Base-by-base conservation (phyloP, 1,284 basidiomycete species). In the Cutaneotrichosporon spelunceum region DNA sequence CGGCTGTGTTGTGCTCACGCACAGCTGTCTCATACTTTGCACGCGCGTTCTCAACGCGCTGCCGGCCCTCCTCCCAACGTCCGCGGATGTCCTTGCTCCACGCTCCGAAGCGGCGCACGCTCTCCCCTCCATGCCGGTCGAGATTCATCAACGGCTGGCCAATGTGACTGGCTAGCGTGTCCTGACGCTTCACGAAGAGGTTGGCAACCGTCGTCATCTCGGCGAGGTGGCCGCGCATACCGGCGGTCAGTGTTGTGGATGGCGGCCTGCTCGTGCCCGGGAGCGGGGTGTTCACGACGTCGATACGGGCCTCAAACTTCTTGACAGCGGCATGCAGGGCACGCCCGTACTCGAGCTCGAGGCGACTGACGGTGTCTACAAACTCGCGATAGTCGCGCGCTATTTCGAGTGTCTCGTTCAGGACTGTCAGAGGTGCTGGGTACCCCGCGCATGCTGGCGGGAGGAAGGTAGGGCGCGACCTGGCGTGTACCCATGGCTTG, bases 301-400 rank as follows among this genome's bases (percentile, higher is more conserved):
- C 66, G 6, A 68, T 56, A 24, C 57, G 57, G 7, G 26, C 19
- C 29, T 68, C 65, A 19, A 68, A 59, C 57, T 62, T 68, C 33
- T 58, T 64, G 16, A 65, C 63, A 2, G 64, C 67, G 4, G 61
- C 53, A 3, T 59, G 30, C 19, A 68, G 56, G 7, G 53, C 42
- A 9, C 60, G 61, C 14, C 67, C 67, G 39, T 57, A 66, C 58
- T 66, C 67, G 24, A 42, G 45, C 36, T 68, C 62, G 23, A 68
- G 42, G 11, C 58, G 54, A 29, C 65, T 63, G 34, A 68, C 23
- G 10, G 62, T 61, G 30, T 68, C 67, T 16, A 66, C 56, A 45
- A 66, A 65, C 45, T 68, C 67, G 49, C 65, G 65, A 57, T 68
- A 68, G 24, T 68, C 67, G 14, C 47, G 53, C 8, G 56, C 61